Base-by-base conservation (phyloP, 495 filamentous ascomycete genomes). In the Penicillium soppii region DNA sequence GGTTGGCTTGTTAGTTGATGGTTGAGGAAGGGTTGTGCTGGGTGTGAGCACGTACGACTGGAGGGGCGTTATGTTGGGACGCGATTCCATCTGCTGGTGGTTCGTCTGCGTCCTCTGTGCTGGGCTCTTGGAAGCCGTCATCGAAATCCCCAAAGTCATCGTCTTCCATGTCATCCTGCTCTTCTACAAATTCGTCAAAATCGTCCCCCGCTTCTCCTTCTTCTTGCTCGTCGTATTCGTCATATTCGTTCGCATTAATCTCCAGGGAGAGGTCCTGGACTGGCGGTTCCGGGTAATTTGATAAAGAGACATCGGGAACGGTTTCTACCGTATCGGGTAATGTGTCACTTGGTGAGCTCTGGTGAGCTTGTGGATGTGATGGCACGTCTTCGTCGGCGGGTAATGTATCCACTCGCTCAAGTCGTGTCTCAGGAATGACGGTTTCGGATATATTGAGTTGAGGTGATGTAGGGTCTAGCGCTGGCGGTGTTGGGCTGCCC, bases 121-220 rank as follows among this genome's bases (percentile, higher is more conserved):
- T 77, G 43, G 80, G 72, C 61, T 87, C 76, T 71, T 90, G 82
- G 72, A 91, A 91, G 39, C 82, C 90, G 61, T 92, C 89, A 62
- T 89, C 90, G 73, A 97, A 97, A 67, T 95, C 91, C 42, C 84
- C 90, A 77, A 92, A 92, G 68, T 94, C 91, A 54, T 83, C 82
- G 35, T 77, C 78, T 29, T 65, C 74, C 53, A 77, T 82, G 55
- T 82, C 81, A 46, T 85, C 83, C 45, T 79, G 81, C 33, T 86
- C 89, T 65, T 90, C 91, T 63, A 92, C 91, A 65, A 97, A 97
- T 59, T 97, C 92, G 69, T 97, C 94, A 81, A 97, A 96, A 52
- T 95, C 92, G 62, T 94, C 92, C 19, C 68, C 79, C 53, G 71
- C 13, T 32, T 32, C 29, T 32, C 13, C 29, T 12, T 32, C 74